Evolutionary conservation across 768 basidiomycete species (phyloP).

Genomic region (Agaricus blazei): DNA sequence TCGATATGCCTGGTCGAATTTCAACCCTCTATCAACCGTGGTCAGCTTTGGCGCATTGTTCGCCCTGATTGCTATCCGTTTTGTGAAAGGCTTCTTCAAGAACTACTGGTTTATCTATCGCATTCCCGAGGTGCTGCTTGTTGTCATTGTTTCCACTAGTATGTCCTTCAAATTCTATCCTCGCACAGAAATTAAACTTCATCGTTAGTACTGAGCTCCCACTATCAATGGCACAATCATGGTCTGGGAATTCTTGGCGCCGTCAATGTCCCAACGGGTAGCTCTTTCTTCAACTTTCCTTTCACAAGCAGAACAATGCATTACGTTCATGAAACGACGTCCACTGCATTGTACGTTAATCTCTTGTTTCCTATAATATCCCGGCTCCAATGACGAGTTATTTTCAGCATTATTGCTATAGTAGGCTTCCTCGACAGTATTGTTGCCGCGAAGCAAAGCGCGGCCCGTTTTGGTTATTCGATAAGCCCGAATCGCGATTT

Average conservation of each 20-base stretch:
- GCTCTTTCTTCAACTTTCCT: slow-evolving; percentile 70
- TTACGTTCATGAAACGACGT: slow-evolving; percentile 75
- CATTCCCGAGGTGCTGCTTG: slow-evolving; percentile 85
- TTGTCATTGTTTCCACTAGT: slow-evolving; percentile 83
- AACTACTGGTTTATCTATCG: slow-evolving; percentile 69
- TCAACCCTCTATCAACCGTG: slow-evolving; percentile 63
- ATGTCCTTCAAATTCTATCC: slow-evolving; percentile 19
- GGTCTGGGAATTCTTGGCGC: slow-evolving; percentile 84
- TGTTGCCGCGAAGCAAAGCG: slow-evolving; percentile 92
- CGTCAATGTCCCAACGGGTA: slow-evolving; percentile 59
- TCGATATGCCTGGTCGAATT: slow-evolving; percentile 46
- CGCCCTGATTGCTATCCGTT: slow-evolving; percentile 57
- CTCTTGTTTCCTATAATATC: not conserved
- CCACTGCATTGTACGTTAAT: slow-evolving; percentile 65
- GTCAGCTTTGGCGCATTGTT: slow-evolving; percentile 72
- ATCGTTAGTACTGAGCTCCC: slow-evolving; percentile 55
- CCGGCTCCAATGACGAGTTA: not conserved
- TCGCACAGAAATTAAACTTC: not conserved
- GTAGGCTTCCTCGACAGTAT: slow-evolving; percentile 94
- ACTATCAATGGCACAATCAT: slow-evolving; percentile 67
- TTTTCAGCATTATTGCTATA: slow-evolving; percentile 62
- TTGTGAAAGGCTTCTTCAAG: slow-evolving; percentile 53
- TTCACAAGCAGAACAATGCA: slow-evolving; percentile 51
- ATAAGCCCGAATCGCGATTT: slow-evolving; percentile 94
- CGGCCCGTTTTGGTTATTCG: slow-evolving; percentile 77